Evolutionary conservation across 331 rosid species (phyloP), one percentile per base, ranked within the genome.

Genomic region (Stylosanthes scabra): DNA sequence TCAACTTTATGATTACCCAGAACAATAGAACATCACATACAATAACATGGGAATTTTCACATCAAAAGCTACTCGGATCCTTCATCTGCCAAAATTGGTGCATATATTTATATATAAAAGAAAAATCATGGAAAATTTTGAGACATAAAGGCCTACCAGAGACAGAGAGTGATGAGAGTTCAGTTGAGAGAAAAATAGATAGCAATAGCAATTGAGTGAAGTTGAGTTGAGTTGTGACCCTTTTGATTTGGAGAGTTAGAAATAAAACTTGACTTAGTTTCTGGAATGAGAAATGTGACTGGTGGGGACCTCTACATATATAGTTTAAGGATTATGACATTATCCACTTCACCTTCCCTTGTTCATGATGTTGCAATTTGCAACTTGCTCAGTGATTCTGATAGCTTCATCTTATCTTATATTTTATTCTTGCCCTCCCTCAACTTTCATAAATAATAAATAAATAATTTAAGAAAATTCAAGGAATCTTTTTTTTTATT

Each of bases 271-370:
- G 65, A 68, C 77, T 34, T 13, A 42, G 45, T 68, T 46, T 76
- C 61, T 64, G 9, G 63, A 61, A 68, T 78, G 47, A 74, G 29
- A 54, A 59, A 76, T 58, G 10, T 34, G 39, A 3, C 6, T 34
- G 7, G 71, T 76, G 78, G 81, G 80, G 4, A 74, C 81, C 74
- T 0, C 76, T 49, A 13, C 40, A 72, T 49, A 13, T 39, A 40
- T 27, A 20, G 61, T 65, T 65, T 52, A 59, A 45, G 72, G 72
- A 75, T 83, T 73, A 68, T 44, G 47, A 67, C 71, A 66, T 67
- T 74, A 83, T 83, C 86, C 86, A 68, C 61, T 11, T 71, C 45
- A 34, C 3, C 39, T 34, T 63, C 12, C 4, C 15, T 8, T 62
- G 62, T 46, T 39, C 51, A 31, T 31, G 39, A 34, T 34, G 14